phyloP scores from a whole-genome alignment of 2,329 filamentous ascomycete genomes.

The Diaporthe vaccinii region DNA sequence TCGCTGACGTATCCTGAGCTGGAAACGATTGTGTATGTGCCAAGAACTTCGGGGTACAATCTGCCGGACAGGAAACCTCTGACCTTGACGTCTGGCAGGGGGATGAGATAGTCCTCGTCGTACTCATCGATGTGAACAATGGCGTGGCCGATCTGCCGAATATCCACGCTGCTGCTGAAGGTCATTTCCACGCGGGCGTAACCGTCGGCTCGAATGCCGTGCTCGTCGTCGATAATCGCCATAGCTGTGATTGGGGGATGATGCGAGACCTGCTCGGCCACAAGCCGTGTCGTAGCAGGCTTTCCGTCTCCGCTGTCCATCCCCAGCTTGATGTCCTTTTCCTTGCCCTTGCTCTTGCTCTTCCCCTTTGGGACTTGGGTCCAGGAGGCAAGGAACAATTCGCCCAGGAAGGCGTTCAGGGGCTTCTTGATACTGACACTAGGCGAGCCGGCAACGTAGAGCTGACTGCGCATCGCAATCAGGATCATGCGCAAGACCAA shows the following conservation, averaged over 20 bases:
- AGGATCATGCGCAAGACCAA: conserved; percentile 63
- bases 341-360: neutral
- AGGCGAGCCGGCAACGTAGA: conserved; percentile 62
- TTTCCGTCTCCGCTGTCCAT: conserved; percentile 49
- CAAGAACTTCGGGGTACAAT: conserved; percentile 63
- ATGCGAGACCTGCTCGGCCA: conserved; percentile 66
- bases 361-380: conserved; percentile 46
- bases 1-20: conserved; percentile 61
- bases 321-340: conserved; percentile 21
- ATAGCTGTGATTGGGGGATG: conserved; percentile 68
- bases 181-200: conserved; percentile 67
- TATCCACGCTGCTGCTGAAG: conserved; percentile 63
- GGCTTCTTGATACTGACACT: conserved; percentile 65
- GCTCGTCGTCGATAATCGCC: conserved; percentile 58
- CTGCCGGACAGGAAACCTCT: conserved; percentile 62
- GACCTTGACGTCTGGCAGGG: conserved; percentile 62
- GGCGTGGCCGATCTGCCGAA: conserved; percentile 65
- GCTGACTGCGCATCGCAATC: conserved; percentile 59
- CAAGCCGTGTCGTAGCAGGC: conserved; percentile 49
- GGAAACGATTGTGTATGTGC: conserved; percentile 60
- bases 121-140: conserved; percentile 63
- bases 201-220: conserved; percentile 62
- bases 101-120: conserved; percentile 63
- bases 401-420: conserved; percentile 66
- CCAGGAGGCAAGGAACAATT: conserved; percentile 62